Base-by-base conservation (phyloP, 768 basidiomycete species). In the Tricholomella constricta region DNA sequence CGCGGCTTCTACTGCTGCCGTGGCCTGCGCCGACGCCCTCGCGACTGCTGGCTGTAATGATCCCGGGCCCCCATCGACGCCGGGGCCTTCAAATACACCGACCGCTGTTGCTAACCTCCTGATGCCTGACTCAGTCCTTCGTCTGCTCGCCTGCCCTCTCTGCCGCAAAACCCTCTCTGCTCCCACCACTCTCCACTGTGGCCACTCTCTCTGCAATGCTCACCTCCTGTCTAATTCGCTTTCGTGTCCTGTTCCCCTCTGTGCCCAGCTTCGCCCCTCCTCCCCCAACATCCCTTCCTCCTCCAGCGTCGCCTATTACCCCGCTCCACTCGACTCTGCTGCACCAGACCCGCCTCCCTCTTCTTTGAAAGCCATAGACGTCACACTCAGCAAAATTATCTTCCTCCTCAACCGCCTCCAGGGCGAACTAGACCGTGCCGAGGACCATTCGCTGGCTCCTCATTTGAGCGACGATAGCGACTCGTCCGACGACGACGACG, bases 161-260 rank as follows among this genome's bases (percentile, higher is more conserved):
- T 89, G 89, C 59, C 3, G 80, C 76, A 8, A 69, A 78, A 50
- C 75, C 62, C 65, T 94, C 76, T 77, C 27, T 71, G 69, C 59
- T 74, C 92, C 74, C 70, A 87, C 61, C 73, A 94, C 75, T 0
- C 84, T 96, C 35, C 80, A 75, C 60, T 97, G 94, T 63, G 94
- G 94, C 48, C 94, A 97, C 65, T 79, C 92, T 19, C 57, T 95
- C 56, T 97, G 93, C 61, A 68, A 82, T 0, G 40, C 20, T n/a
- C 89, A 91, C 64, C 56, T 59, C 15, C 59, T 77, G 50, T 34
- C 22, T 7, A 15, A 20, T 35, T 45, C 40, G 29, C 31, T 51
- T 19, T 56, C 55, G 35, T 73, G 72, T 53, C 73, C 74, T 6
- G 54, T 72, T 23, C 64, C 67, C 9, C 51, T 45, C 38, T 83